These are phyloP conservation scores for Lathyrus sativus DNA, from an alignment of 306 rosid species.

Conservation along the genomic window DNA sequence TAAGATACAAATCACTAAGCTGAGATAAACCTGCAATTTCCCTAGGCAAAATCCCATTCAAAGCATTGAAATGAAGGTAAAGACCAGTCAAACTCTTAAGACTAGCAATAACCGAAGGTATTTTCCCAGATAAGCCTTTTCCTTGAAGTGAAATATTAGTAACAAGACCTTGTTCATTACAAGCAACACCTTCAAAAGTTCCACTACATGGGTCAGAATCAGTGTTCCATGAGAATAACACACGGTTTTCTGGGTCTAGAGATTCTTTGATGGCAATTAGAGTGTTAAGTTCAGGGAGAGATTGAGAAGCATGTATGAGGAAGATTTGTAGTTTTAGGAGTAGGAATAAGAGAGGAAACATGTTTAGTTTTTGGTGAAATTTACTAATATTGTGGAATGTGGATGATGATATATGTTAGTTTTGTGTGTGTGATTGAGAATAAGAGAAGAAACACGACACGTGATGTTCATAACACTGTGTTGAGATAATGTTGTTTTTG, in stretches of 20 bases:
- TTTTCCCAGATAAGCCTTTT: conserved; percentile 70
- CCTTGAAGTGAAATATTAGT: conserved; percentile 81
- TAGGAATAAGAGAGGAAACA: conserved; percentile 38
- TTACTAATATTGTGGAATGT: conserved; percentile 4
- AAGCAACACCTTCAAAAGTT: conserved; percentile 73
- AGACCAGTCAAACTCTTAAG: conserved; percentile 77
- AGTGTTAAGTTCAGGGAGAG: conserved; percentile 54
- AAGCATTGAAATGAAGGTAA: conserved; percentile 74
- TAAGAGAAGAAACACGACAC: neutral
- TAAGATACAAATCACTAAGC: conserved; percentile 76
- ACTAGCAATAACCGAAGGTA: conserved; percentile 66
- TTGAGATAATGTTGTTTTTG: neutral
- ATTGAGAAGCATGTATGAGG: conserved; percentile 23
- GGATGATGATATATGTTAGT: neutral
- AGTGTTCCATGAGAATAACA: conserved; percentile 63
- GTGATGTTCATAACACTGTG: conserved; percentile 7
- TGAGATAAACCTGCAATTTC: conserved; percentile 59
- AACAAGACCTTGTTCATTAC: conserved; percentile 66
- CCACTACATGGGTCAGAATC: conserved; percentile 68
- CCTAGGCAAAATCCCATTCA: conserved; percentile 70
- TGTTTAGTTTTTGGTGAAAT: conserved; percentile 30
- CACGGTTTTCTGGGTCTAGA: conserved; percentile 68
- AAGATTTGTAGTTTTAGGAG: conserved; percentile 23
- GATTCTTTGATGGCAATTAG: conserved; percentile 68
- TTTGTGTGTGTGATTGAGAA: conserved; percentile 2